Conservation (phyloP, 1,139 yeast species). For the Arxiozyma heterogenica region DNA sequence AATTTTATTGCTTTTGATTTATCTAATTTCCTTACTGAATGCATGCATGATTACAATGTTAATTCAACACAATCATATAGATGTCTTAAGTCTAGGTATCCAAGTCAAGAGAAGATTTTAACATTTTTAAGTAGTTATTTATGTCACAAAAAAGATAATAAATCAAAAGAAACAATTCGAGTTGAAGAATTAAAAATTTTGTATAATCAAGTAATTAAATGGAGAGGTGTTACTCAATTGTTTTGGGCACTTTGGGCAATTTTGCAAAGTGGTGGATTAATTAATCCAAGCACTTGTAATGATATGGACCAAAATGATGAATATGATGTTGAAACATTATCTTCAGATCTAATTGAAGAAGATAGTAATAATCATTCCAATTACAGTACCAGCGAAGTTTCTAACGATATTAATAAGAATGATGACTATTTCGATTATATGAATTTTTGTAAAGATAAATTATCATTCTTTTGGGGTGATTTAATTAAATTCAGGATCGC, state of each 20-base stretch:
- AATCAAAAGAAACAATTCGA: conserved; percentile 19
- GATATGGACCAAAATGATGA: conserved; percentile 17
- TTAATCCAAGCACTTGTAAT: conserved; percentile 25
- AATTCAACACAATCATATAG: conserved; percentile 37
- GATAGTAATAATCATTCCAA: conserved; percentile 32
- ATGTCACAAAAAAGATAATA: conserved; percentile 13
- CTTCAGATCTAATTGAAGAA: conserved; percentile 27
- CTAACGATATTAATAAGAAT: background rate
- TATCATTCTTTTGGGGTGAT: conserved; percentile 67
- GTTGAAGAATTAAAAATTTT: conserved; percentile 48
- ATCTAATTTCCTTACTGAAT: conserved; percentile 80
- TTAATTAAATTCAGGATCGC: conserved; percentile 55
- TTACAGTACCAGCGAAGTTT: background rate
- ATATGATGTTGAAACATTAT: conserved; percentile 32
- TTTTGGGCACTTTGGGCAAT: conserved; percentile 92
- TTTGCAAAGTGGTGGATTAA: conserved; percentile 56
- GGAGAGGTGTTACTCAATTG: conserved; percentile 75
- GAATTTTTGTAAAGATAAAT: conserved; percentile 46
- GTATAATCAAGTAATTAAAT: conserved; percentile 54
- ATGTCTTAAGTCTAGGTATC: conserved; percentile 56
- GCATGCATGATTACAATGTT: conserved; percentile 85
- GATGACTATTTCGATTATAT: background rate
- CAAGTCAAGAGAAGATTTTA: conserved; percentile 48
- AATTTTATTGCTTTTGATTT: conserved; percentile 82
- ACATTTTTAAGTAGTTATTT: conserved; percentile 65